Evolutionary conservation across 2,329 filamentous ascomycete genomes (phyloP), one percentile per base, ranked within the genome.

Genomic region (Microcera coccophila): DNA sequence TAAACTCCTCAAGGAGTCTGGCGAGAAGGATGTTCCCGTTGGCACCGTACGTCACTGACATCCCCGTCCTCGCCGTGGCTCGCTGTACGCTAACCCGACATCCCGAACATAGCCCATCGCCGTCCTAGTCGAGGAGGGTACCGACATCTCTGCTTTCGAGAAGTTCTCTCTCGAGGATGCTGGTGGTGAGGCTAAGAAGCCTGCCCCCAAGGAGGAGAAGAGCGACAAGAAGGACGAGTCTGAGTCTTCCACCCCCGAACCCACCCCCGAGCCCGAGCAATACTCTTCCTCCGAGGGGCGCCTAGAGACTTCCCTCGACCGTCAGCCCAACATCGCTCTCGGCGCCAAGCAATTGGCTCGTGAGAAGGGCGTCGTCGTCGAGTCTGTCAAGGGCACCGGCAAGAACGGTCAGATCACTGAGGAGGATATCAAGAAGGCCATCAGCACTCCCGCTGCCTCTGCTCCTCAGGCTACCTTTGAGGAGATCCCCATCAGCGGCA

Each of bases 1-100:
- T 62, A 95, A 95, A 79, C 79, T 97, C 52, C 76, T 98, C 63
- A 93, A 90, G 74, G 87, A 95, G 35, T 84, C 85, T 47, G 94
- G 94, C 54, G 85, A 85, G 70, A 98, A 97, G 78, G 93, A 98
- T 67, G 75, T 98, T 50, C 69, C 91, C 21, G 90, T 98, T 60
- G 93, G 93, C 68, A 93, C 86, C 71, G 93, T 98, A 81, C 74
- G 89, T 82, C 20, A 32, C 35, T 24, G 33, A 41, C 32, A 22
- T 42, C 40, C 54, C 47, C 44, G 42, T 39, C 44, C 48, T 48
- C 32, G 37, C 49, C 44, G 37, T 40, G 59, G 39, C 42, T 44
- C 32, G n/a, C 17, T 19, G 21, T 17, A 38, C 39, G 36, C 53
- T 49, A 24, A 49, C 46, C 31, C 14, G 9, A 44, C 36, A 28